A percentile compares a stretch with the other conserved stretches of the same genome.
Evolutionary conservation across 345 rosid species (phyloP).

Genomic region (Passiflora organensis): DNA sequence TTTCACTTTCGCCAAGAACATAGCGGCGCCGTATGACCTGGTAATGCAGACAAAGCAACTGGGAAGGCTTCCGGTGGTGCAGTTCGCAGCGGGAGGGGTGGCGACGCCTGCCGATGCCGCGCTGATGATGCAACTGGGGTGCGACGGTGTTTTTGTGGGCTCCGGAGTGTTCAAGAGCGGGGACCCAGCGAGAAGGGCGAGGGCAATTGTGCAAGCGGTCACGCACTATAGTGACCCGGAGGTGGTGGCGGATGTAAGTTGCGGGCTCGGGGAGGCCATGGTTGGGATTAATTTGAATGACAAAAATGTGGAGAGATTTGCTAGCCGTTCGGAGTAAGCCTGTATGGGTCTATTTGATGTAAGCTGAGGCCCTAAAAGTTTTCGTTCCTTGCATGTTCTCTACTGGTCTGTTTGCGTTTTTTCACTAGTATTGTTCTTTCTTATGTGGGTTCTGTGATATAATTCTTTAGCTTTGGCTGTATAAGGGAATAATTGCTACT

Average conservation of each 20-base stretch:
- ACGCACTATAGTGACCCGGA: constrained; percentile 26
- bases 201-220: constrained; percentile 30
- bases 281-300: constrained; percentile 31
- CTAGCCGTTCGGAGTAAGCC: constrained; percentile 21
- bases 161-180: constrained; percentile 32
- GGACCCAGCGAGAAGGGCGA: constrained; percentile 22
- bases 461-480: too few species aligned
- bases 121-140: constrained; percentile 28
- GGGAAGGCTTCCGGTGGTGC: constrained; percentile 29
- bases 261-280: constrained; percentile 38
- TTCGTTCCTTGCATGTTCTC: background rate
- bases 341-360: too few species aligned
- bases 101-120: constrained; percentile 32
- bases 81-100: constrained; percentile 28
- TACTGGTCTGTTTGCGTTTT: background rate
- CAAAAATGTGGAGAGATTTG: constrained; percentile 31
- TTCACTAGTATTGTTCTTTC: too few species aligned
- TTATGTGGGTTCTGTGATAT: too few species aligned
- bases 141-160: constrained; percentile 31
- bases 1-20: constrained; percentile 58
- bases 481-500: too few species aligned
- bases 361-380: constrained; percentile 11
- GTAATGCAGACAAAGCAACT: constrained; percentile 30
- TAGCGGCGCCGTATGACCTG: constrained; percentile 28
- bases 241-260: constrained; percentile 27